Percentiles rank a stretch among this genome's conserved stretches.
Evolutionary conservation across 2,329 filamentous ascomycete species (phyloP).

Genomic region (Ilyonectria sp.): DNA sequence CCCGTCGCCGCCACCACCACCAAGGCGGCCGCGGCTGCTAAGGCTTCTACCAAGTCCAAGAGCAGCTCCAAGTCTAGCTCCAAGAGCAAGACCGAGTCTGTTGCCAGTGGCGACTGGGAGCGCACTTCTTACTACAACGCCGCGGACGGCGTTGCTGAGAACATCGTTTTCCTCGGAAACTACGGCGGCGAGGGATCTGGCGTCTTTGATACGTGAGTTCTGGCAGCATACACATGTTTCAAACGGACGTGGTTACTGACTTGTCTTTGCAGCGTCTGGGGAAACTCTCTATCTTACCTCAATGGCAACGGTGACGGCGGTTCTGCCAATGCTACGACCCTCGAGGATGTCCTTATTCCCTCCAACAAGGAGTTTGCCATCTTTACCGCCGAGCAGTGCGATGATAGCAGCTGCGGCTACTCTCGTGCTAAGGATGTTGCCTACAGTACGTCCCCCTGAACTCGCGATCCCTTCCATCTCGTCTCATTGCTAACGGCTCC

Average conservation of each 20-base stretch:
- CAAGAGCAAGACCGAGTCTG: constrained; percentile 18
- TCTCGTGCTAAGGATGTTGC: constrained; percentile 60
- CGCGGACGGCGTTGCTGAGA: constrained; percentile 55
- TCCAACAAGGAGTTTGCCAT: constrained; percentile 64
- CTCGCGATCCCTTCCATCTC: neutral
- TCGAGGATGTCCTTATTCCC: constrained; percentile 57
- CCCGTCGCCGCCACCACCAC: constrained; percentile 9
- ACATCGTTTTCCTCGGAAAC: constrained; percentile 65
- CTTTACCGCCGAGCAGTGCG: constrained; percentile 61
- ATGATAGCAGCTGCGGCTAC: constrained; percentile 60
- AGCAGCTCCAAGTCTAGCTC: constrained; percentile 30
- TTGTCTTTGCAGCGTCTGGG: constrained; percentile 55
- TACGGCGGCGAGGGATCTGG: constrained; percentile 62
- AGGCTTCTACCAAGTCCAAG: constrained; percentile 19
- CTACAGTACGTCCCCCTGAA: constrained; percentile 56
- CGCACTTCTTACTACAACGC: constrained; percentile 64
- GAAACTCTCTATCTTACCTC: constrained; percentile 63
- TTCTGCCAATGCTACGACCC: constrained; percentile 56
- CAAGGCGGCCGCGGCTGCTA: constrained; percentile 14
- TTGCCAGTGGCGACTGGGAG: constrained; percentile 53
- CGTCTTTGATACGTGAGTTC: constrained; percentile 60
- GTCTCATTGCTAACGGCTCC: constrained; percentile 19
- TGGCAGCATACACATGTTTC: neutral
- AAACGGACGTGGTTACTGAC: constrained; percentile 26
- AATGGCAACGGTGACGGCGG: constrained; percentile 59